Evolutionary conservation across 2,329 filamentous ascomycete genomes (phyloP), one percentile per base, ranked within the genome.

Genomic region (Xylaria sp.): DNA sequence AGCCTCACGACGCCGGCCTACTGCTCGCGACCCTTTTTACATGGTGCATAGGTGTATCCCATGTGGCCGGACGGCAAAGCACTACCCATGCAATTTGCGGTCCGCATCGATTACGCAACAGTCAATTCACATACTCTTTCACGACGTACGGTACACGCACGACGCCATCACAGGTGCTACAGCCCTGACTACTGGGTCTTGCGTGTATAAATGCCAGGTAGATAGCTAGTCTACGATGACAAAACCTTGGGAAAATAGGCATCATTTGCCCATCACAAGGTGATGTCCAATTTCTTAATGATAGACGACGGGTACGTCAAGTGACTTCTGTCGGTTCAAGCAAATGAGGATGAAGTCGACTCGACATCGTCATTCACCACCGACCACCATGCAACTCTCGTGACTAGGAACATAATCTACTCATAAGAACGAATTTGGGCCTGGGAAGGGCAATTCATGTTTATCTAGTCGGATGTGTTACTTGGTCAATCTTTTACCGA

Each of bases 1-100:
- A 49, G 55, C 58, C 52, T 50, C 44, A 60, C 54, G 55, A 58
- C 47, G 51, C 48, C 51, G 26, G 39, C 16, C 16, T 55, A 19
- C 44, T 29, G 48, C 22, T 38, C 22, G 51, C 44, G 44, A 50
- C 45, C 44, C n/a, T 56, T 45, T 41, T 20, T 55, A 47, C 54
- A 44, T 53, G 39, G 44, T 55, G 49, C 54, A 44, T 53, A 41
- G 44, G 48, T 26, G 20, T 39, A 44, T 44, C 6, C 22, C 7
- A 26, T 49, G 46, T 48, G 40, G 40, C 29, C 11, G 7, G 20
- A 40, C 17, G 41, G 42, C 29, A 34, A 50, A 18, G 39, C 42
- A 34, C 18, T 44, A 34, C 16, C 18, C 48, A 20, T n/a, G 40
- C 46, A 52, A 41, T 47, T 39, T 54, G 51, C 54, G 52, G 26